Conservation (phyloP, 2,329 filamentous ascomycete species). For the Rhinocladiella similis region DNA sequence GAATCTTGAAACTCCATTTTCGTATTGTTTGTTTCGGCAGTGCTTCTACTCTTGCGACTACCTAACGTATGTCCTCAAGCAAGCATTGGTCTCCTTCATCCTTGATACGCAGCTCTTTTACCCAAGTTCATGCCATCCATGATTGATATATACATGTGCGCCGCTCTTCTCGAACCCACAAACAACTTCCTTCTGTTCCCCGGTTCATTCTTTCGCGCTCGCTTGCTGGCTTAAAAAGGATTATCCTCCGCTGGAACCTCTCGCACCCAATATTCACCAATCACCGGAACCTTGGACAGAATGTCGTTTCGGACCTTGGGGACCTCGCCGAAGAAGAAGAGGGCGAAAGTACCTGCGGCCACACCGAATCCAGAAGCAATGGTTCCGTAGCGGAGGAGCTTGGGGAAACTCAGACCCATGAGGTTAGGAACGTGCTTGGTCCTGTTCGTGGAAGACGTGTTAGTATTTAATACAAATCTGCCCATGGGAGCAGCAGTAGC, state of each 20-base stretch:
- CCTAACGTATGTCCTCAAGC: too few species aligned
- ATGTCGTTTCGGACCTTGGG: conserved; percentile 64
- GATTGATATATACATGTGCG: conserved; percentile 10
- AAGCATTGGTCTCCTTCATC: too few species aligned
- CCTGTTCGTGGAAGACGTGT: neutral
- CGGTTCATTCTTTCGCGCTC: too few species aligned
- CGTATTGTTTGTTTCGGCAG: too few species aligned
- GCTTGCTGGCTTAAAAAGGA: conserved; percentile 25
- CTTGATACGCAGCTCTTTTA: too few species aligned
- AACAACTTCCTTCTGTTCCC: neutral
- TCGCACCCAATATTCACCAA: conserved; percentile 57
- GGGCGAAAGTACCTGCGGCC: conserved; percentile 57
- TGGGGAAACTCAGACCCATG: conserved; percentile 24
- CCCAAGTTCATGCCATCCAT: too few species aligned
- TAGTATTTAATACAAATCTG: neutral
- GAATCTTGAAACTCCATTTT: too few species aligned
- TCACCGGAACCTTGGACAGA: conserved; percentile 59
- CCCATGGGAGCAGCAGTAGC: too few species aligned
- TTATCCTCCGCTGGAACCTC: conserved; percentile 65
- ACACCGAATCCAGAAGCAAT: conserved; percentile 58
- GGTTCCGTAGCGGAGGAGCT: conserved; percentile 37
- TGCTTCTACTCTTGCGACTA: too few species aligned
- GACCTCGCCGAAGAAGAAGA: conserved; percentile 67
- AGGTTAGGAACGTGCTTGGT: conserved; percentile 27
- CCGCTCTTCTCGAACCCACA: too few species aligned